These are phyloP conservation scores for Amaranthus tricolor DNA, from an alignment of 179 eudicot genomes.

Conservation along the genomic window DNA sequence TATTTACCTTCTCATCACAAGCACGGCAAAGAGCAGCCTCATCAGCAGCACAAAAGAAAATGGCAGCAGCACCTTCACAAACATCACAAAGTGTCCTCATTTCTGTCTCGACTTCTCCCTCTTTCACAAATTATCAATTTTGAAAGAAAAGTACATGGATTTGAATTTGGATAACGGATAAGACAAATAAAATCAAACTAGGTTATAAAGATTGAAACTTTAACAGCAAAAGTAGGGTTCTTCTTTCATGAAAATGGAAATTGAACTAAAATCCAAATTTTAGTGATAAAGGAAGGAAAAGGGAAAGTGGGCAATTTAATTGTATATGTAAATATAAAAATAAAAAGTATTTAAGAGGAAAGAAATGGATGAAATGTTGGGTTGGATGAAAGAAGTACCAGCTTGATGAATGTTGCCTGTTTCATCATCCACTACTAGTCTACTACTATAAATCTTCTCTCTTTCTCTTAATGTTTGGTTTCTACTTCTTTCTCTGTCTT, in stretches of 20 bases:
- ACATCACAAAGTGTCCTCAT: conserved; percentile 91
- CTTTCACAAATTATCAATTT: not conserved
- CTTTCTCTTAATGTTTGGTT: not conserved
- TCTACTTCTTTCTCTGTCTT: conserved; percentile 9
- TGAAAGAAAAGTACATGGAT: not conserved
- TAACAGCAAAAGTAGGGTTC: not conserved
- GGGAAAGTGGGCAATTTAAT: not conserved
- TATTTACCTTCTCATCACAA: conserved; percentile 74
- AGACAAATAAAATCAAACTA: not conserved
- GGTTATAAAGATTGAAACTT: not conserved
- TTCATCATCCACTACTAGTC: conserved; percentile 10
- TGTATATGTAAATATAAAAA: not conserved
- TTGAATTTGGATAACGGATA: not conserved
- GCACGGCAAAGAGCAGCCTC: conserved; percentile 93
- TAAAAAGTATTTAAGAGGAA: not conserved
- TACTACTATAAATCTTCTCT: not conserved
- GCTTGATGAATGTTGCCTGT: conserved; percentile 8
- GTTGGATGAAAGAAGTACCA: conserved; percentile 1
- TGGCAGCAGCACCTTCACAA: conserved; percentile 86
- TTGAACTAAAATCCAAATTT: not conserved
- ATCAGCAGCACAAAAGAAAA: conserved; percentile 87
- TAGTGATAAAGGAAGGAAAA: not conserved
- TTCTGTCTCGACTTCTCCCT: not conserved
- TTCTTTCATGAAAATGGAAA: not conserved
- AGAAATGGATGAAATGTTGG: not conserved